phyloP scores from a whole-genome alignment of 805 yeast species.

The Metschnikowia chrysomelidarum region DNA sequence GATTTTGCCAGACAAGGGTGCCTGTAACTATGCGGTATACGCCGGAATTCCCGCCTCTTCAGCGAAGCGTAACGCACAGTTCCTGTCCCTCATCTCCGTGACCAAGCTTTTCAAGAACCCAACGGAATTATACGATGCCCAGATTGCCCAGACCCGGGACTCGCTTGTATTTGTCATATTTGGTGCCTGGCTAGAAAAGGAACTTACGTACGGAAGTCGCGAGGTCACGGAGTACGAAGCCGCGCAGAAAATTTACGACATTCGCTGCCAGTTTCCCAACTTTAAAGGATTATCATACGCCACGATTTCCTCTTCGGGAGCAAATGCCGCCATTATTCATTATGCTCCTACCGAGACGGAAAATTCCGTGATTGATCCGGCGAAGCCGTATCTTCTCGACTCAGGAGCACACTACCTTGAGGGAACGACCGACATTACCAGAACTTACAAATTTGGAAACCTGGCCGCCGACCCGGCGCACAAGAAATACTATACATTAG shows the following conservation, averaged over 20 bases:
- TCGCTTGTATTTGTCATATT: constrained; percentile 73
- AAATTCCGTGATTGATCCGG: constrained; percentile 59
- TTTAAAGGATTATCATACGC: constrained; percentile 72
- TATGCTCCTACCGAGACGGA: constrained; percentile 65
- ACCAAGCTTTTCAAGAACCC: constrained; percentile 76
- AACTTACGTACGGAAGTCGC: constrained; percentile 40
- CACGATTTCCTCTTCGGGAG: constrained; percentile 73
- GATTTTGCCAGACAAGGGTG: constrained; percentile 32
- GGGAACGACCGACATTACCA: constrained; percentile 95
- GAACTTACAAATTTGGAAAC: constrained; percentile 69
- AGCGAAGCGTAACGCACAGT: constrained; percentile 24
- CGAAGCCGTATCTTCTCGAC: constrained; percentile 73
- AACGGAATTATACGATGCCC: constrained; percentile 70
- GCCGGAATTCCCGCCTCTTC: constrained; percentile 29
- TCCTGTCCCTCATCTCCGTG: constrained; percentile 35
- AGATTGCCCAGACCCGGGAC: constrained; percentile 77
- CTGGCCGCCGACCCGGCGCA: constrained; percentile 35
- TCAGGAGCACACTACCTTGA: constrained; percentile 90
- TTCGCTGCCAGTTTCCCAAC: constrained; percentile 52
- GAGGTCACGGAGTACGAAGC: constrained; percentile 63
- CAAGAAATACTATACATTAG: constrained; percentile 75
- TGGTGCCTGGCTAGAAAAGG: constrained; percentile 77
- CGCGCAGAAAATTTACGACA: constrained; percentile 53
- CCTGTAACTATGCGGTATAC: constrained; percentile 32
- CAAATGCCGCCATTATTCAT: constrained; percentile 74